Base-by-base conservation (phyloP, 257 asterid genomes). In the Nicotiana noctiflora region DNA sequence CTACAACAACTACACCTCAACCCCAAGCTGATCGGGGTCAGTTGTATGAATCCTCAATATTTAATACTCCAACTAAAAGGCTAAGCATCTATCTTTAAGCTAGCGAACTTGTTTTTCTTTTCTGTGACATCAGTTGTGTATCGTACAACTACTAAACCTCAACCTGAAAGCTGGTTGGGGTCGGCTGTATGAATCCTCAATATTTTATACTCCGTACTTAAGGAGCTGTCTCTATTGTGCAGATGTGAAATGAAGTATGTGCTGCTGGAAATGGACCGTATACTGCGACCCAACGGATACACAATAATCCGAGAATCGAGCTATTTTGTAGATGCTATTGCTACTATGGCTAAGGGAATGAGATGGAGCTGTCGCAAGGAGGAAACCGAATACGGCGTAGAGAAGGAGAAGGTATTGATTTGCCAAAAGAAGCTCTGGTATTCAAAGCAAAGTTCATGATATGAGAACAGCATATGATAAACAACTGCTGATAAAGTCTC, bases 171-270 rank as follows among this genome's bases (percentile, higher is more conserved):
- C 11, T 40, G 10, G 46, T 37, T 7, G 2, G 9, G 46, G 46
- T 37, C 46, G 9, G 46, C 46, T 37, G 46, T 6, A 37, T 37
- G 46, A 37, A 37, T 37, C 46, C 46, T 40, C 46, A 40, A 37
- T 40, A 40, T 40, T 40, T 40, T 1, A 7, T 40, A 37, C 46
- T 37, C 46, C 10, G 46, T 40, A 40, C 46, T 40, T 40, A 40
- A 40, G 46, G 46, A 49, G 25, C 52, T 56, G 8, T 17, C 1
- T 5, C 76, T 15, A 49, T 27, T 61, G 19, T 23, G 78, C 70
- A 84, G 86, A 77, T 84, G 86, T 76, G 86, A 84, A 27, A 84
- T 84, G 86, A 84, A 84, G 79, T 80, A 84, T 27, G 82, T 84
- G 40, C 75, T 84, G 13, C 79, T 84, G 32, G 86, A 84, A 79